Base-by-base conservation (phyloP, 768 basidiomycete genomes). In the Chlorophyllum brunneum region DNA sequence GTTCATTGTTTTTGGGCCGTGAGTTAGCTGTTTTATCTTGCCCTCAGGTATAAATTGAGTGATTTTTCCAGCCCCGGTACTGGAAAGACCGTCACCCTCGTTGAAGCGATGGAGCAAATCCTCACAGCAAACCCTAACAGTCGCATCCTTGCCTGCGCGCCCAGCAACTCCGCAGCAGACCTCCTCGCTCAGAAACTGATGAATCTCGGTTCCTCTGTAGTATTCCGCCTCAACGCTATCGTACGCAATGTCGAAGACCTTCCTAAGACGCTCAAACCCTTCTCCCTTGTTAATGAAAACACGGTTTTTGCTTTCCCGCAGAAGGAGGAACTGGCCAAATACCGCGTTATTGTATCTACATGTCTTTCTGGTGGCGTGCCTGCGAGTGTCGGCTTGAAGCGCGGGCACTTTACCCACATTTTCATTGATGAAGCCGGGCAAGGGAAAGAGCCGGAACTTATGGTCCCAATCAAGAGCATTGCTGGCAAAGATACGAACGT, bases 401-500 rank as follows among this genome's bases (percentile, higher is more conserved):
- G 72, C 11, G 83, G 83, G 0, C 79, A 82, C 60, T 86, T 79
- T 57, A 76, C 64, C 0, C 79, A 84, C 55, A 78, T 86, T 15
- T 79, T 86, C 56, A 66, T 82, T 34, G 83, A 86, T 57, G 83
- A 86, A 54, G 83, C 81, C 4, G 83, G 82, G 0, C 83, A 86
- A 57, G 83, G 77, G 0, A 75, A 74, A 34, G 83, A 86, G 57
- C 81, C 83, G 0, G 78, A 81, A 56, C 62, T 73, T 5, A 78
- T 85, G 73, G 69, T 82, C 3, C 67, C 71, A 0, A 74, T 86
- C 61, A 80, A 78, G 65, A 76, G 72, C 10, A 67, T 78, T 49
- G 75, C 77, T 0, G 64, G 70, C 38, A 54, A 63, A 10, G 51
- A 63, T 3, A 85, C 83, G 1, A 80, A 78, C 49, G 60, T 85